These are phyloP conservation scores for Trapa bicornis DNA, from an alignment of 345 rosid species.

Conservation along the genomic window DNA sequence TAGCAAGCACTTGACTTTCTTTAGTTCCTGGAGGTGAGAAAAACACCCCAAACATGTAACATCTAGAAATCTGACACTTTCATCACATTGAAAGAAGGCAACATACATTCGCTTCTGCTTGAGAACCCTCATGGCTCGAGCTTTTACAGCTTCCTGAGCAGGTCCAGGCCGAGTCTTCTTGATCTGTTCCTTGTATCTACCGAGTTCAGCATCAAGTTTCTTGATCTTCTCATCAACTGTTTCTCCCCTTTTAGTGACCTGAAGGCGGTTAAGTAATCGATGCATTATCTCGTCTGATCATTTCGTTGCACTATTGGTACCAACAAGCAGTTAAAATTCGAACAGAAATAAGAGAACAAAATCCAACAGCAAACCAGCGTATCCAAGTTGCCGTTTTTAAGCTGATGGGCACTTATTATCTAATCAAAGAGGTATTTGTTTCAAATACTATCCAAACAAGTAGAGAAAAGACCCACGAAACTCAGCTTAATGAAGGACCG, in stretches of 20 bases:
- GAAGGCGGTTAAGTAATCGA: background rate
- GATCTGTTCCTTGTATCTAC: slow-evolving; percentile 75
- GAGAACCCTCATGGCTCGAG: slow-evolving; percentile 89
- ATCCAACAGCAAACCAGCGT: background rate
- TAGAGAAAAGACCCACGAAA: background rate
- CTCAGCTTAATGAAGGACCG: background rate
- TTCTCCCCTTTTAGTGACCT: slow-evolving; percentile 86
- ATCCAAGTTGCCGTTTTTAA: background rate
- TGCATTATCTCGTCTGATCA: background rate
- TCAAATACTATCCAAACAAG: background rate
- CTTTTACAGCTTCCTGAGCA: slow-evolving; percentile 86
- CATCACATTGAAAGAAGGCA: background rate
- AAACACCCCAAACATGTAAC: background rate
- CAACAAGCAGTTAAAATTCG: too few relatives aligned
- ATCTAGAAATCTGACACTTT: background rate
- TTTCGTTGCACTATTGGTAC: background rate
- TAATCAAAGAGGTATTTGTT: background rate
- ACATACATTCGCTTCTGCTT: slow-evolving; percentile 87
- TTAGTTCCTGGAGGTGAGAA: background rate
- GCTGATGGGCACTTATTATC: background rate
- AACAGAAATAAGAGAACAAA: background rate
- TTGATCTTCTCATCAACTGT: slow-evolving; percentile 78
- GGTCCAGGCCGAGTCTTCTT: slow-evolving; percentile 92
- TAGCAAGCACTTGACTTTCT: background rate
- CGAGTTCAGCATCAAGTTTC: slow-evolving; percentile 80